Evolutionary conservation across 1,284 basidiomycete species (phyloP).

Genomic region (Ustilago shanxiensis): DNA sequence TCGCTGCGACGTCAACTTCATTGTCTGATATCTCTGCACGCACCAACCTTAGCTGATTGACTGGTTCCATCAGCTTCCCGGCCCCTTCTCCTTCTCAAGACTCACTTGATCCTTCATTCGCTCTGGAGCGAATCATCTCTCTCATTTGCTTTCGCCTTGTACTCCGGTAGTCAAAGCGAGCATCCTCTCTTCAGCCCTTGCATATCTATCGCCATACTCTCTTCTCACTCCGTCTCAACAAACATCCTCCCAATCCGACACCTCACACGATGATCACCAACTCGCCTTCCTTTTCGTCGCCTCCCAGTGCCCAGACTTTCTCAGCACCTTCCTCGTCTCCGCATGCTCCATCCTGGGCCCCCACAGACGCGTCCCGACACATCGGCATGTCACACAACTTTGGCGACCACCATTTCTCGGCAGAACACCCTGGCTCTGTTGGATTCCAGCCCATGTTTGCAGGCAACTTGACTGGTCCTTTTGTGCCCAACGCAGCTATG

Average conservation of each 20-base stretch:
- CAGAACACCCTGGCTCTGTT: constrained; percentile 17
- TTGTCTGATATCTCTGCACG: not conserved
- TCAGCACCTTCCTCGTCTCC: constrained; percentile 36
- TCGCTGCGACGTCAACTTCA: constrained; percentile 21
- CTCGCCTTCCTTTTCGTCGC: constrained; percentile 32
- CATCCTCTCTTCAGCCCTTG: not conserved
- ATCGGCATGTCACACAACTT: constrained; percentile 14
- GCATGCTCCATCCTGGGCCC: constrained; percentile 18
- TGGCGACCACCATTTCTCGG: constrained; percentile 22
- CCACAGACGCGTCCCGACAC: constrained; percentile 19
- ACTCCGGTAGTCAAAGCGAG: constrained; percentile 39
- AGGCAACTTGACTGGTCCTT: constrained; percentile 11
- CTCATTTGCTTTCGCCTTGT: constrained; percentile 8
- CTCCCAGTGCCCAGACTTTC: constrained; percentile 13
- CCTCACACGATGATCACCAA: constrained; percentile 32
- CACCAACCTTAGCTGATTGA: constrained; percentile 25
- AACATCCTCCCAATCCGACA: constrained; percentile 4
- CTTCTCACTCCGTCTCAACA: not conserved
- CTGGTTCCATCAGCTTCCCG: constrained; percentile 29
- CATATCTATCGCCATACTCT: not conserved
- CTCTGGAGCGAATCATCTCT: constrained; percentile 26
- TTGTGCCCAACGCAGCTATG: constrained; percentile 14
- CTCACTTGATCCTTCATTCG: constrained; percentile 5
- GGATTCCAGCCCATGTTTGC: constrained; percentile 31
- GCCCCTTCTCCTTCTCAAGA: not conserved